A percentile compares a stretch with the other conserved stretches of the same genome.
These are phyloP conservation scores for Chrysoporthe austroafricana DNA, from an alignment of 2,329 filamentous ascomycete genomes.

Conservation along the genomic window DNA sequence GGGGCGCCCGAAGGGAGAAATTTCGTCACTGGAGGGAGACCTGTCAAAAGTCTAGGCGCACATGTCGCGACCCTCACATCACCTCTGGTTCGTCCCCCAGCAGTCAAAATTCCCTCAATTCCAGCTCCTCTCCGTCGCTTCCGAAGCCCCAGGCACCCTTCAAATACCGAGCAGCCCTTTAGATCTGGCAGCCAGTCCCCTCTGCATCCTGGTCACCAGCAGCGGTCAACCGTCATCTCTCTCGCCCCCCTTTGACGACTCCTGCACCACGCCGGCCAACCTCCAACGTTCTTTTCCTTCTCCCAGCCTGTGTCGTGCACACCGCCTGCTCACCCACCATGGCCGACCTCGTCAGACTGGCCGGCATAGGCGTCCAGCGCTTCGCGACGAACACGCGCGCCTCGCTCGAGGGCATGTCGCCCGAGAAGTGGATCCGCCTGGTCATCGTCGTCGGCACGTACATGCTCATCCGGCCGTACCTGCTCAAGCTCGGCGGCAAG, in stretches of 20 bases:
- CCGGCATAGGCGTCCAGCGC: slow-evolving; percentile 37
- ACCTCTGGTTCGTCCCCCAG: neutral
- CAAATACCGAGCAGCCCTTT: neutral
- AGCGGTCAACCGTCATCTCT: neutral
- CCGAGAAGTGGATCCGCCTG: slow-evolving; percentile 67
- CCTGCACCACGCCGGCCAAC: neutral
- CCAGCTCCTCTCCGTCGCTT: neutral
- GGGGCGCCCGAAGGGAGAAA: neutral
- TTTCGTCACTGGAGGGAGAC: slow-evolving; percentile 4
- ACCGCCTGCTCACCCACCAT: slow-evolving; percentile 29
- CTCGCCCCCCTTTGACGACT: neutral
- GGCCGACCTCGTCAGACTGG: slow-evolving; percentile 36
- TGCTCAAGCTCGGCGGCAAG: slow-evolving; percentile 69
- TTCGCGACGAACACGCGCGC: slow-evolving; percentile 53
- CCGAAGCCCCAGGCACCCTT: neutral
- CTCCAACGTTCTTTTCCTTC: neutral
- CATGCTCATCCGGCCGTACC: slow-evolving; percentile 72
- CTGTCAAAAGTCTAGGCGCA: neutral
- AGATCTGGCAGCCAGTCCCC: too few species aligned
- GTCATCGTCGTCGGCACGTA: slow-evolving; percentile 75
- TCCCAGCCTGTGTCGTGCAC: neutral
- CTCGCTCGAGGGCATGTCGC: slow-evolving; percentile 55
- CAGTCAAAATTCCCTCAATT: slow-evolving; percentile 13
- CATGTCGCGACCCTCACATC: neutral
- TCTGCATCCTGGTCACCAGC: neutral